Percentiles rank a stretch among this genome's conserved stretches.
Evolutionary conservation across 345 rosid species (phyloP).

Genomic region (Eucalyptus pauciflora): DNA sequence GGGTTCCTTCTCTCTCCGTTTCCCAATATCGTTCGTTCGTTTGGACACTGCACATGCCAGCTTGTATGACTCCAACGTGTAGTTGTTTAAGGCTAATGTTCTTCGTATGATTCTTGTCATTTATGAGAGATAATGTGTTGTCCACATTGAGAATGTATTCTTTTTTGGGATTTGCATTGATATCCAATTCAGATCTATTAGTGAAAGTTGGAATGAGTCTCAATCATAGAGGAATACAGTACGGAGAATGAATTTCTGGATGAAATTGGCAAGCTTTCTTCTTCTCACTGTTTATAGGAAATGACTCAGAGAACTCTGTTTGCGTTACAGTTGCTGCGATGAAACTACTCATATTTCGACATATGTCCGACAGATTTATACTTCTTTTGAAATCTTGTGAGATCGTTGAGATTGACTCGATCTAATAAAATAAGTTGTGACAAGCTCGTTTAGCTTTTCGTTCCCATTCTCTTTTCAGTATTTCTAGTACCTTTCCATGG

Average conservation of each 20-base stretch:
- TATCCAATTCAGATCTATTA: background rate
- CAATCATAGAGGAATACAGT: background rate
- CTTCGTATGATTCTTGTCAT: background rate
- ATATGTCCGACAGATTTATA: background rate
- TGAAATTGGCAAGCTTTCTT: background rate
- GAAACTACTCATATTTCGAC: background rate
- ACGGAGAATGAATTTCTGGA: background rate
- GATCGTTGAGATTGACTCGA: background rate
- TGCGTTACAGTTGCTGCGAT: background rate
- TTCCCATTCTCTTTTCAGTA: background rate
- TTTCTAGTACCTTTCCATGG: background rate
- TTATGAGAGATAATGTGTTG: background rate
- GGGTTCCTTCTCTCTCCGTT: background rate
- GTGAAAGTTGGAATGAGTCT: background rate
- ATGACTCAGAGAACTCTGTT: background rate
- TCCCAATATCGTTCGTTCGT: background rate
- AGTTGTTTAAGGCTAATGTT: background rate
- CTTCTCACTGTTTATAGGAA: background rate
- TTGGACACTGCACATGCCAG: background rate
- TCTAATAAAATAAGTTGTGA: background rate
- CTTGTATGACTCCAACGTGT: background rate
- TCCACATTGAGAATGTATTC: slow-evolving; percentile 2
- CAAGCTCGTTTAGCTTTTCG: background rate
- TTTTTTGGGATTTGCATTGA: background rate
- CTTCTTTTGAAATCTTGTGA: background rate